A percentile compares a stretch with the other conserved stretches of the same genome.
These are phyloP conservation scores for Fusarium nematophilum DNA, from an alignment of 2,329 filamentous ascomycete species.

Conservation along the genomic window DNA sequence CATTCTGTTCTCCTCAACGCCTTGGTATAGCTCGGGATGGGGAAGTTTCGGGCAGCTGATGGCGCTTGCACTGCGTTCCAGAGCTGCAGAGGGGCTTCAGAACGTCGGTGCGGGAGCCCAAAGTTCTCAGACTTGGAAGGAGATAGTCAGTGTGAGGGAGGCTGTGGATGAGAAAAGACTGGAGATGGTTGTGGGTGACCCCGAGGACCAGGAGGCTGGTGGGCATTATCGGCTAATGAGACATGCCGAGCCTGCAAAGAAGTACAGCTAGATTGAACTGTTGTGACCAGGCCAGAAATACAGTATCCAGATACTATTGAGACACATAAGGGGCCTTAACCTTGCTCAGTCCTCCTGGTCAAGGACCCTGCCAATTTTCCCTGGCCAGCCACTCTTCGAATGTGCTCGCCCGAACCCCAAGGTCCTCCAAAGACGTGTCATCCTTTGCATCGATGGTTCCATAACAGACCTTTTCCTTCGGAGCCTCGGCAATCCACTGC, in stretches of 20 bases:
- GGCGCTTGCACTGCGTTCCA: constrained; percentile 6
- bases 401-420: constrained; percentile 16
- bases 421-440: constrained; percentile 13
- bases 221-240: no score
- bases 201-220: not conserved
- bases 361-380: constrained; percentile 7
- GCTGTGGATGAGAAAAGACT: not conserved
- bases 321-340: no score
- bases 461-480: constrained; percentile 24
- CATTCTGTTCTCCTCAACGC: not conserved
- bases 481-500: constrained; percentile 28
- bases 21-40: constrained; percentile 8
- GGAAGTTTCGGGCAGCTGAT: constrained; percentile 5
- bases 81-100: not conserved
- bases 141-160: not conserved
- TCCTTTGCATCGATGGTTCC: not conserved
- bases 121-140: not conserved
- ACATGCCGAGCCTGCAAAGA: no score
- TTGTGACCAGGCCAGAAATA: no score
- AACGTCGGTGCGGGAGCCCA: constrained; percentile 4
- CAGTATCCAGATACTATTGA: no score
- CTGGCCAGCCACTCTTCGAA: constrained; percentile 25
- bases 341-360: not conserved
- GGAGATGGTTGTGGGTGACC: constrained; percentile 1
- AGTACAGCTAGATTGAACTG: no score